A percentile compares a stretch with the other conserved stretches of the same genome.
phyloP scores from a whole-genome alignment of 768 basidiomycete species.

The Mrakia gelida region DNA sequence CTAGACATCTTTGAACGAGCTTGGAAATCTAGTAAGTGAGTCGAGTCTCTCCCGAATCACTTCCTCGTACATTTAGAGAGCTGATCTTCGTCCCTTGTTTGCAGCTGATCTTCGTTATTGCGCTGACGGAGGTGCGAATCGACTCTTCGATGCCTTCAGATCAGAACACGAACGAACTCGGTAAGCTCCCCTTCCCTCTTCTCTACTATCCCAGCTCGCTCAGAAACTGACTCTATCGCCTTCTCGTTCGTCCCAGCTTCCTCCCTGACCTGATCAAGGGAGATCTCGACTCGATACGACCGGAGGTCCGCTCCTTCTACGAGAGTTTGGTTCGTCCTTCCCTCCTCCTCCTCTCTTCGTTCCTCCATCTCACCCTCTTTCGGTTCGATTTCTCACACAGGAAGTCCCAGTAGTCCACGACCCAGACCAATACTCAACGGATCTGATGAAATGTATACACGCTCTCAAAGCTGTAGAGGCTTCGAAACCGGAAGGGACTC shows the following conservation, averaged over 20 bases:
- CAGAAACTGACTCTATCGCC: not conserved
- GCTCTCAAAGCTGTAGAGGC: constrained; percentile 60
- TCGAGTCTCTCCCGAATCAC: constrained; percentile 44
- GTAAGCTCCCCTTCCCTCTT: not conserved
- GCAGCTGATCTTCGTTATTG: constrained; percentile 54
- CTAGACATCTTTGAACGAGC: constrained; percentile 57
- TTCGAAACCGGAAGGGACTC: constrained; percentile 2
- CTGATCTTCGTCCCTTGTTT: no score
- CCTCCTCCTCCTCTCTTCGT: not conserved
- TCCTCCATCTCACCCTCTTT: no score
- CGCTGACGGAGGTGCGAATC: constrained; percentile 85
- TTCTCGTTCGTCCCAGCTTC: constrained; percentile 52
- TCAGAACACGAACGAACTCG: constrained; percentile 24
- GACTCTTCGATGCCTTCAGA: constrained; percentile 59
- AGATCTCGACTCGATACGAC: constrained; percentile 81
- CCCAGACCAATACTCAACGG: constrained; percentile 75
- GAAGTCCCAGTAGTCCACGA: constrained; percentile 67
- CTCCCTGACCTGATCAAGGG: constrained; percentile 86
- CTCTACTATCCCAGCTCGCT: no score
- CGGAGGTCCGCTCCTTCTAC: constrained; percentile 71
- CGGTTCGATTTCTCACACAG: constrained; percentile 45
- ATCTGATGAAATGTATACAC: constrained; percentile 85
- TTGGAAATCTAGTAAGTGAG: constrained; percentile 48
- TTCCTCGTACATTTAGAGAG: constrained; percentile 40
- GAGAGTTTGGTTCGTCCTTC: constrained; percentile 49